Evolutionary conservation across 75 land plant species (phyloP), one percentile per base, ranked within the genome.

Genomic region (Picea sitchensis): DNA sequence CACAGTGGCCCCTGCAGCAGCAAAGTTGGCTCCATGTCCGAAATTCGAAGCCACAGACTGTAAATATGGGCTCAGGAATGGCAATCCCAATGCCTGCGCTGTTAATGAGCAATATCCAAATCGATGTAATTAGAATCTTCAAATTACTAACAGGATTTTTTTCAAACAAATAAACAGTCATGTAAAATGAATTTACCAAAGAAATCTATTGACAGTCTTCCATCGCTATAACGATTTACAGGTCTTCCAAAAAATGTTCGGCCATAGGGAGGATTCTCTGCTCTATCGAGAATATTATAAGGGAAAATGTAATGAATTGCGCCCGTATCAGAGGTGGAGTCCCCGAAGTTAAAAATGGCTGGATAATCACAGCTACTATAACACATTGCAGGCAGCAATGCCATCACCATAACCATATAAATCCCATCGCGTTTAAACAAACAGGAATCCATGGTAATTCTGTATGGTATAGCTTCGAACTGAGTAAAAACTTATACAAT

Each of bases 21-120:
- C 94, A 69, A 92, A 92, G 65, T 92, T 92, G 32, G 92, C 92
- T 58, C 94, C 94, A 77, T 87, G 87, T 9, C 80, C 76, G 82
- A 81, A 92, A 77, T 85, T 87, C 13, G 94, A 58, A 23, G 86
- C 89, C 26, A 92, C 59, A 1, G 92, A 86, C 57, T 90, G 69
- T 74, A 92, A 60, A 61, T 86, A 90, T 0, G 92, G 86, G 78
- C 72, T 82, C 76, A 90, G 59, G 58, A 82, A 86, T 62, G 94
- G 94, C 36, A 90, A 73, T 11, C 81, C 84, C 36, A 90, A 47
- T 47, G 54, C 54, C 54, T 47, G 9, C 54, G 54, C 54, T 47
- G 54, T 47, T 47, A 47, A 1, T 47, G 8, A 47, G 8, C 9
- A 47, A 47, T 47, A 47, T 1, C 54, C 54, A 47, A 44, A 41